These are phyloP conservation scores for Lyophyllum atratum DNA, from an alignment of 768 basidiomycete species.

Conservation along the genomic window DNA sequence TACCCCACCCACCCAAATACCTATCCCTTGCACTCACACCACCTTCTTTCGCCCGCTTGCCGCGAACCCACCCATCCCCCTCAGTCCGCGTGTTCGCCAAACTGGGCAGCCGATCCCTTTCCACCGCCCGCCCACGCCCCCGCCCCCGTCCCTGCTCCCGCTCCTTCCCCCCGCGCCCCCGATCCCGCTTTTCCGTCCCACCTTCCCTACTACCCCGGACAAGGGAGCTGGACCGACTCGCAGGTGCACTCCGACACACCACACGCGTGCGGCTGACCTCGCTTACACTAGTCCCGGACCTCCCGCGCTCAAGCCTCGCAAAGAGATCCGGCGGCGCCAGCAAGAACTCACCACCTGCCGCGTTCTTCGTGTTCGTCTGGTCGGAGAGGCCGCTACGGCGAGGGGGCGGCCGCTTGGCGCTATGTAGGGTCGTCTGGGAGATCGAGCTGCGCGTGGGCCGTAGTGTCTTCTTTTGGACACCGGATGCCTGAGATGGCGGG, in stretches of 20 bases:
- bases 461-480: constrained; percentile 20
- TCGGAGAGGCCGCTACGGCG: constrained; percentile 34
- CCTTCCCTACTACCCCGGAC: constrained; percentile 26
- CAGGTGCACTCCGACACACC: constrained; percentile 70
- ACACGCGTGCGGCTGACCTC: constrained; percentile 57
- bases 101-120: constrained; percentile 50
- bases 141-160: constrained; percentile 21
- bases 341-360: constrained; percentile 13
- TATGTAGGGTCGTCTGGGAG: constrained; percentile 32
- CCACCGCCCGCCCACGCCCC: constrained; percentile 26
- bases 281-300: constrained; percentile 35
- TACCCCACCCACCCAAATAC: constrained; percentile 33
- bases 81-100: constrained; percentile 63
- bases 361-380: constrained; percentile 30
- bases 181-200: constrained; percentile 24
- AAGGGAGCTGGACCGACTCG: constrained; percentile 57
- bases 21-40: constrained; percentile 21
- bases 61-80: constrained; percentile 55
- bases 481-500: background rate
- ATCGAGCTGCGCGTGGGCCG: constrained; percentile 42
- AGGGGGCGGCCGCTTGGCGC: constrained; percentile 7
- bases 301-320: constrained; percentile 33
- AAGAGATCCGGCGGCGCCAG: constrained; percentile 40
- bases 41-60: constrained; percentile 16
- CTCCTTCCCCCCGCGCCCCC: constrained; percentile 18